These are phyloP conservation scores for Centrapalus pauciflorus DNA, from an alignment of 129 eudicot genomes.

Conservation along the genomic window DNA sequence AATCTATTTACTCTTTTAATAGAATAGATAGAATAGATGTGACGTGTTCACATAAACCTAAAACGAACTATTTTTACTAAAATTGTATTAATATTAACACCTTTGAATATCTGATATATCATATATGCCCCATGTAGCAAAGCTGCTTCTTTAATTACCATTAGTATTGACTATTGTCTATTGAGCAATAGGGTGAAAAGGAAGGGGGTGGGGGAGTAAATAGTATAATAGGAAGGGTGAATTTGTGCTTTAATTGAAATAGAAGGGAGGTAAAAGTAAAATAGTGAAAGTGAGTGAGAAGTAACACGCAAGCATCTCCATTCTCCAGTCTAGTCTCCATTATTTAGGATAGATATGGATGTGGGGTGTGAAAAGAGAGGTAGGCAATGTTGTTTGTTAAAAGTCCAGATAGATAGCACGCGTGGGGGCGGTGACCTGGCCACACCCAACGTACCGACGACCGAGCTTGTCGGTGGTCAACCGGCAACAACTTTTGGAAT, in stretches of 20 bases:
- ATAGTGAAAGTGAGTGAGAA: not conserved
- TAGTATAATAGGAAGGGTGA: not conserved
- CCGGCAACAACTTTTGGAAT: constrained; percentile 27
- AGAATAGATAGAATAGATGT: too few species aligned
- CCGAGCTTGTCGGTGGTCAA: constrained; percentile 37
- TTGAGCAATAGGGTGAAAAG: too few species aligned
- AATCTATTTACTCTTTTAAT: too few species aligned
- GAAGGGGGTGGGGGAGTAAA: too few species aligned
- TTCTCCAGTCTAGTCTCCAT: not conserved
- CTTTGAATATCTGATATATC: too few species aligned
- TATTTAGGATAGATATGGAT: constrained; percentile 5
- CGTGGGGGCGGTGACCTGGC: constrained; percentile 32
- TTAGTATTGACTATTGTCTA: too few species aligned
- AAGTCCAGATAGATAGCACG: constrained; percentile 12
- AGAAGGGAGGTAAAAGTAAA: not conserved
- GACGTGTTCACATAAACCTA: too few species aligned
- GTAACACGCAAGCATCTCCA: constrained; percentile 2
- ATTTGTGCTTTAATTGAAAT: not conserved
- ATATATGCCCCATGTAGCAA: too few species aligned
- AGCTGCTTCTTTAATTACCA: too few species aligned
- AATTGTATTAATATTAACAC: too few species aligned
- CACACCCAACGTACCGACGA: constrained; percentile 18
- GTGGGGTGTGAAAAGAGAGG: constrained; percentile 4
- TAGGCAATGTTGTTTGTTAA: not conserved
- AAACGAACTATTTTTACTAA: too few species aligned